Base-by-base conservation (phyloP, 2,329 filamentous ascomycete species). In the Volutella citrinella region DNA sequence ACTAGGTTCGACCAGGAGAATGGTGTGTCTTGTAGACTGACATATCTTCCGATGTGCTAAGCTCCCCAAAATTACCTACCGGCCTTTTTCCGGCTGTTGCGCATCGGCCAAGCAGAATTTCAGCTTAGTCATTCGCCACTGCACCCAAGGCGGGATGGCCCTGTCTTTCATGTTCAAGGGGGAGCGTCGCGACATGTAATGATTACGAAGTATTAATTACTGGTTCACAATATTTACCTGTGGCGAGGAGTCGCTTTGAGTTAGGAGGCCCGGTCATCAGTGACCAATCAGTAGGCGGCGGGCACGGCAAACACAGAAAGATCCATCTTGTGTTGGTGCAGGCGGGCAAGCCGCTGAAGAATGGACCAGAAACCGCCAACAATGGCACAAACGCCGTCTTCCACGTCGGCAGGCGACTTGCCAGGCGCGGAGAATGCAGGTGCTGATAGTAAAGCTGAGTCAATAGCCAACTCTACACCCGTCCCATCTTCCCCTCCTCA, bases 21-120 rank as follows among this genome's bases (percentile, higher is more conserved):
- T 38, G 38, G 42, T 29, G 29, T 35, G 41, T 45, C 30, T 39
- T 45, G 31, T 25, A 37, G 48, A 47, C 40, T 48, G 43, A 49
- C 49, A 42, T 43, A 49, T 48, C 51, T 49, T 54, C 36, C 48
- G 50, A 54, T 47, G n/a, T n/a, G n/a, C n/a, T n/a, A n/a, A n/a
- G n/a, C 12, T 22, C 20, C 20, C 20, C 20, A 22, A 22, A 52
- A 45, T 46, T 42, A 27, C 35, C 19, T 26, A 31, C 51, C 51
- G 51, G 43, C 34, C 34, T 51, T 54, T 54, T 54, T 23, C 51
- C 51, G 31, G 14, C 10, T 12, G 45, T 34, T 26, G 33, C 35
- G 29, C 27, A 22, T 19, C 17, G 25, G 30, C 16, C 27, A 29
- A 12, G 27, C 22, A 19, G 13, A 13, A 14, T n/a, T 20, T 19